Evolutionary conservation across 768 basidiomycete species (phyloP), one percentile per base, ranked within the genome.

Genomic region (Hygrophorus pudorinus): DNA sequence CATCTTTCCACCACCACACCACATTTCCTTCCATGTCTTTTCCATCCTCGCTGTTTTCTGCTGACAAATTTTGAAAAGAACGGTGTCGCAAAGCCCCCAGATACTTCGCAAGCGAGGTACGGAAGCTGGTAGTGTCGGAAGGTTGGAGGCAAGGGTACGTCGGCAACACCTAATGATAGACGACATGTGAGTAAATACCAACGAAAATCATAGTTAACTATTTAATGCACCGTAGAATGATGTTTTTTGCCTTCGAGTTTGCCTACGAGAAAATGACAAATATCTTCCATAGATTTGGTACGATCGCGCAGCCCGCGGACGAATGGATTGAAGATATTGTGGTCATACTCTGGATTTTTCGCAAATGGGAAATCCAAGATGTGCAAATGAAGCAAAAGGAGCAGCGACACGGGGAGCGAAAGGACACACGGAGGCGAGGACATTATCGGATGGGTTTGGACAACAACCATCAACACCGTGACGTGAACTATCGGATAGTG

Each of bases 1-100:
- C 66, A 41, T 75, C 71, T 54, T 66, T 73, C 77, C 77, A 79
- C 76, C 76, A 78, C 68, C 63, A 68, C 2, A 60, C 60, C 17
- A 45, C 33, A n/a, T n/a, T 16, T 10, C 38, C 37, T 4, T 14
- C 30, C 30, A 50, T 39, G 10, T 38, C 47, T 24, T 17, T n/a
- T 47, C 42, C 8, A 46, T 48, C 39, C 37, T 39, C 36, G 47
- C 53, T 2, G 39, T 32, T 21, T 61, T 63, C 37, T 20, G 45
- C 37, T 41, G 41, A n/a, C 21, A 32, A 24, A 44, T 51, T 50
- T 39, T 24, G 38, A 14, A 73, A 48, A 13, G 63, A 52, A 3
- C 51, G 56, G 48, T 72, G 69, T 16, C 76, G 59, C 6, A 77
- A 49, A 5, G 56, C 49, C 41, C 78, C 76, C 1, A 76, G 49